Evolutionary conservation across 805 yeast species (phyloP).

Genomic region (Yarrowia deformans): DNA sequence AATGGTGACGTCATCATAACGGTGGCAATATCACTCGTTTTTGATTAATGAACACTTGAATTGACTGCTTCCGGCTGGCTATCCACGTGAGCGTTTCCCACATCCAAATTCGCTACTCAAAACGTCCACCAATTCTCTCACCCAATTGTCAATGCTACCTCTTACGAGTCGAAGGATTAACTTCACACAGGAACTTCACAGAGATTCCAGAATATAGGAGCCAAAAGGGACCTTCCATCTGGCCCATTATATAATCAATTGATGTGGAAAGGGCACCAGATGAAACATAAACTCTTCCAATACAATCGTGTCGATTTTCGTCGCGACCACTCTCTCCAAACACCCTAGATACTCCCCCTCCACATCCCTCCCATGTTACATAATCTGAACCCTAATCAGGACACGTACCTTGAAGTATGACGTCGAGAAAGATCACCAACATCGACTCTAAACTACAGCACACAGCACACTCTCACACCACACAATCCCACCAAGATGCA

Average conservation of each 20-base stretch:
- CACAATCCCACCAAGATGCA: constrained; percentile 26
- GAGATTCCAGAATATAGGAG: not conserved
- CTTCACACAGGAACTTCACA: not conserved
- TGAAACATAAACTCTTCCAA: no score
- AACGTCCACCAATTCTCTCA: no score
- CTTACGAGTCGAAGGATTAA: no score
- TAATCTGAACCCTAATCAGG: constrained; percentile 34
- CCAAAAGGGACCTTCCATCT: not conserved
- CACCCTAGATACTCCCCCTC: not conserved
- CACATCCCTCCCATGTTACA: not conserved
- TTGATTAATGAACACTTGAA: not conserved
- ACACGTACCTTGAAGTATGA: constrained; percentile 32
- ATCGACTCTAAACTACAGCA: not conserved
- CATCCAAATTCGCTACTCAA: not conserved
- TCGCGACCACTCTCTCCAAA: not conserved
- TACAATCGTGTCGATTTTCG: no score
- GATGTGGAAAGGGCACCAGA: not conserved
- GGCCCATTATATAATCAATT: not conserved
- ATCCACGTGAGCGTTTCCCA: not conserved
- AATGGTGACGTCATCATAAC: constrained; percentile 3
- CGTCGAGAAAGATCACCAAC: constrained; percentile 17
- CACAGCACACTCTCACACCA: constrained; percentile 9
- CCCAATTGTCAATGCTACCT: not conserved
- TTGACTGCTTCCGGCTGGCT: not conserved
- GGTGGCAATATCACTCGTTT: not conserved